Conservation (phyloP, 2,329 filamentous ascomycete species). For the Fusarium sp. region DNA sequence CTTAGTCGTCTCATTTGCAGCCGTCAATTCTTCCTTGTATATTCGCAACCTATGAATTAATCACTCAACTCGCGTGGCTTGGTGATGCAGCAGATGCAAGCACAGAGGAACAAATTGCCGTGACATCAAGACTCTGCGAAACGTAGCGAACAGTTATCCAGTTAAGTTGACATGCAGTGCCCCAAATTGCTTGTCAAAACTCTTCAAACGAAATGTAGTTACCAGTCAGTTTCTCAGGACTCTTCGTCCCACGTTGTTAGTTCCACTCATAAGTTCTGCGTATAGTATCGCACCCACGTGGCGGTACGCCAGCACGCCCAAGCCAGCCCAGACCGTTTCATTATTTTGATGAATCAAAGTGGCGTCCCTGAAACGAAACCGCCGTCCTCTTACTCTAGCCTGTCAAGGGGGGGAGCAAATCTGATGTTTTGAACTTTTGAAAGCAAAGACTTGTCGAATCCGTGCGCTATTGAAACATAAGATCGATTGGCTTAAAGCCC, state of each 20-base stretch:
- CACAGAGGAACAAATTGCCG: slow-evolving; percentile 29
- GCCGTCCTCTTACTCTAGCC: slow-evolving; percentile 12
- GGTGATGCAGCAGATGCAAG: slow-evolving; percentile 30
- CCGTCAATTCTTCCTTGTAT: slow-evolving; percentile 21
- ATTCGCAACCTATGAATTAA: slow-evolving; percentile 19
- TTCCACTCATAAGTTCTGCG: slow-evolving; percentile 13
- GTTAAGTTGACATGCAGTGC: neutral
- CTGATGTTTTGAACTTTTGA: slow-evolving; percentile 38
- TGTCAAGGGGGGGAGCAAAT: slow-evolving; percentile 25
- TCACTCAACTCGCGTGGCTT: slow-evolving; percentile 35
- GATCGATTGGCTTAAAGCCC: slow-evolving; percentile 42
- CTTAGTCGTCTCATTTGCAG: slow-evolving; percentile 31
- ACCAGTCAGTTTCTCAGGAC: slow-evolving; percentile 18
- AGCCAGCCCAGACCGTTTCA: slow-evolving; percentile 33
- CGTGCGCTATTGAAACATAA: slow-evolving; percentile 43
- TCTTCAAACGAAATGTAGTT: slow-evolving; percentile 14
- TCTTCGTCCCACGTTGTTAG: slow-evolving; percentile 25
- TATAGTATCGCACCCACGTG: slow-evolving; percentile 42
- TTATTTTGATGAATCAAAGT: slow-evolving; percentile 29
- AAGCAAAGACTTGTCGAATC: slow-evolving; percentile 39
- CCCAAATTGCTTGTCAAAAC: neutral
- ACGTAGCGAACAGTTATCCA: slow-evolving; percentile 11
- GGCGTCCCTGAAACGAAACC: slow-evolving; percentile 32
- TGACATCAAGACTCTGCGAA: slow-evolving; percentile 28
- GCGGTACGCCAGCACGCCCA: slow-evolving; percentile 33